A percentile compares a stretch with the other conserved stretches of the same genome.
These are phyloP conservation scores for Phytophthora fragariae DNA, from an alignment of 352 stramenopile species.

Conservation along the genomic window DNA sequence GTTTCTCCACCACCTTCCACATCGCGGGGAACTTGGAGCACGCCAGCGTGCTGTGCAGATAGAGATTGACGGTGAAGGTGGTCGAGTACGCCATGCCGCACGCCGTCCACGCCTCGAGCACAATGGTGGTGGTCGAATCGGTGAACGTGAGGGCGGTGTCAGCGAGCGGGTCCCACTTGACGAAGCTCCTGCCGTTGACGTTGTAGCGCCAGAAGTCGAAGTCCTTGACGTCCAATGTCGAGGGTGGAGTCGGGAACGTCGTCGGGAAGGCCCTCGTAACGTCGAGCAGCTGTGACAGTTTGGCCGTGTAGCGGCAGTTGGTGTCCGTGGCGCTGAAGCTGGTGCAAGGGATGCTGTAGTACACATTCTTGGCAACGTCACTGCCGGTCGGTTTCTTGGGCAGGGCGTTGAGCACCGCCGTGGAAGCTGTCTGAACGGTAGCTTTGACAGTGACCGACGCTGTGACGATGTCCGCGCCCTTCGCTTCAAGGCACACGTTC, in stretches of 20 bases:
- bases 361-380: constrained; percentile 19
- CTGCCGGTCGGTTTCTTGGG: constrained; percentile 2
- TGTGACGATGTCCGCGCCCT: constrained; percentile 43
- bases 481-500: constrained; percentile 51
- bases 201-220: constrained; percentile 68
- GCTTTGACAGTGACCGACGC: constrained; percentile 34
- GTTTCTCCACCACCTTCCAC: constrained; percentile 24
- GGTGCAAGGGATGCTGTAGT: constrained; percentile 27
- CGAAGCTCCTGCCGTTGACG: constrained; percentile 11
- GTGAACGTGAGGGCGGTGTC: constrained; percentile 37
- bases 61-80: constrained; percentile 47
- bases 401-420: constrained; percentile 40
- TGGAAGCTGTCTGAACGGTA: constrained; percentile 30
- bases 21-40: constrained; percentile 25
- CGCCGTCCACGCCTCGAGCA: constrained; percentile 63
- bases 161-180: constrained; percentile 14
- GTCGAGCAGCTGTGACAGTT: constrained; percentile 22
- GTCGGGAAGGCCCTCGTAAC: constrained; percentile 7
- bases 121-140: constrained; percentile 42
- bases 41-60: constrained; percentile 38
- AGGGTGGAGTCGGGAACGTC: constrained; percentile 1
- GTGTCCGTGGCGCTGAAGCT: constrained; percentile 15
- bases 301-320: constrained; percentile 19
- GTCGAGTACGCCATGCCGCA: constrained; percentile 42
- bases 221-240: constrained; percentile 6